Evolutionary conservation across 2,329 filamentous ascomycete genomes (phyloP), one percentile per base, ranked within the genome.

Genomic region (Diplodia mutila): DNA sequence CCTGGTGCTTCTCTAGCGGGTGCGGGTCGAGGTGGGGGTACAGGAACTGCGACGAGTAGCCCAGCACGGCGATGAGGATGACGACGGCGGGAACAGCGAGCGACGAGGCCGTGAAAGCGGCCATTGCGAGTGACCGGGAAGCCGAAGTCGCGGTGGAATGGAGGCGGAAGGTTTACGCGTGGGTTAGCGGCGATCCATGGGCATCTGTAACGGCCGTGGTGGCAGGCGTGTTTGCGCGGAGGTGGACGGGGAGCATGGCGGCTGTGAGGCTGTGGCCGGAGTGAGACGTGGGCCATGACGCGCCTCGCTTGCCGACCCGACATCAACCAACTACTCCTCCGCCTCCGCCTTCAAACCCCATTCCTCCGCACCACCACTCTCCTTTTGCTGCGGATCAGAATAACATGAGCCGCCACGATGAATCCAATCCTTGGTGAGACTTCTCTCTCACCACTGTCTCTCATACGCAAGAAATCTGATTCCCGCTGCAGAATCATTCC

Each of bases 11-110:
- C 4, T 85, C 85, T 27, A 91, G 82, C 1, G 90, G 88, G 1
- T 86, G 88, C 1, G 85, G 83, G 39, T 87, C 84, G 69, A 86
- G 75, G 67, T 78, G 80, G 71, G 85, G 78, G 76, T 94, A 91
- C 55, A 94, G 82, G 75, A 84, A 85, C 79, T 94, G 92, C 4
- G 91, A 90, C 59, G 86, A 85, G 42, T 61, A 61, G 69, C 87
- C 86, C 3, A 94, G 85, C 75, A 93, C 91, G 65, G 80, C 75
- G 68, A 94, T 90, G 16, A 94, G 80, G 8, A 83, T 66, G 70
- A 87, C 88, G 53, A 91, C 90, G 68, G 83, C 85, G 16, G 90
- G 90, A n/a, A 93, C 86, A 68, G 90, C 89, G 63, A 93, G 81
- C 42, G 72, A 71, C 5, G 73, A 72, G 18, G 78, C 66, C 66